Percentiles rank a stretch among this genome's conserved stretches.
These are phyloP conservation scores for Dothistroma septosporum DNA, from an alignment of 2,329 filamentous ascomycete species.

Conservation along the genomic window DNA sequence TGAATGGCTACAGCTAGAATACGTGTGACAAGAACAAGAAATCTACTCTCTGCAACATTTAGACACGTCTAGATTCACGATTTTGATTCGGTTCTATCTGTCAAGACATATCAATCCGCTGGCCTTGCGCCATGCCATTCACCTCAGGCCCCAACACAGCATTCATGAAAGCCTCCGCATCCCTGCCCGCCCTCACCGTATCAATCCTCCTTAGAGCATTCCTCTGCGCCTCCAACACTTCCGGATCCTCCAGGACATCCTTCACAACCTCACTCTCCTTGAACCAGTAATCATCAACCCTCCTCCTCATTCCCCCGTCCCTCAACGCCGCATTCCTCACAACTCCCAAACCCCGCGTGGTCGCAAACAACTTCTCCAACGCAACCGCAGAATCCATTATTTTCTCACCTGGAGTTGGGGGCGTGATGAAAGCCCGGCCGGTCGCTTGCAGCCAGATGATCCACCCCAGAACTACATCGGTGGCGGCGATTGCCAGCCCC, in stretches of 20 bases:
- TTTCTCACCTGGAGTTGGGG: constrained; percentile 60
- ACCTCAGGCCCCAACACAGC: constrained; percentile 5
- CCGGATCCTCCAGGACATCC: constrained; percentile 72
- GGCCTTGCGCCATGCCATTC: neutral
- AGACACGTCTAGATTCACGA: neutral
- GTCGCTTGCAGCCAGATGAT: constrained; percentile 74
- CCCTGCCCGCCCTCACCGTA: constrained; percentile 56
- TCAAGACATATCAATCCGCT: neutral
- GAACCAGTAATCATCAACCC: constrained; percentile 71
- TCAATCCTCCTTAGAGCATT: constrained; percentile 63
- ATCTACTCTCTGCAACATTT: constrained; percentile 10
- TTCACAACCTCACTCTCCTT: constrained; percentile 69
- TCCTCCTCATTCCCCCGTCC: constrained; percentile 65
- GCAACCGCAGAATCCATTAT: constrained; percentile 56
- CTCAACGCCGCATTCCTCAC: constrained; percentile 75
- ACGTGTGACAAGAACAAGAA: constrained; percentile 10
- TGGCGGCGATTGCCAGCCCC: constrained; percentile 57
- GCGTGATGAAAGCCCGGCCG: constrained; percentile 67
- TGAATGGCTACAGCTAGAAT: constrained; percentile 14
- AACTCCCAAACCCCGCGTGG: constrained; percentile 68
- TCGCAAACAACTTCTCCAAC: constrained; percentile 59
- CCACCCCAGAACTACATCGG: constrained; percentile 61
- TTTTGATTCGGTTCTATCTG: neutral
- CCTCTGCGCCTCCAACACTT: constrained; percentile 68
- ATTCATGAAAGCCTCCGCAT: constrained; percentile 59